Percentiles rank a stretch among this genome's conserved stretches.
Evolutionary conservation across 139 green algal genomes (phyloP).

Genomic region (Coelastrella sp.): DNA sequence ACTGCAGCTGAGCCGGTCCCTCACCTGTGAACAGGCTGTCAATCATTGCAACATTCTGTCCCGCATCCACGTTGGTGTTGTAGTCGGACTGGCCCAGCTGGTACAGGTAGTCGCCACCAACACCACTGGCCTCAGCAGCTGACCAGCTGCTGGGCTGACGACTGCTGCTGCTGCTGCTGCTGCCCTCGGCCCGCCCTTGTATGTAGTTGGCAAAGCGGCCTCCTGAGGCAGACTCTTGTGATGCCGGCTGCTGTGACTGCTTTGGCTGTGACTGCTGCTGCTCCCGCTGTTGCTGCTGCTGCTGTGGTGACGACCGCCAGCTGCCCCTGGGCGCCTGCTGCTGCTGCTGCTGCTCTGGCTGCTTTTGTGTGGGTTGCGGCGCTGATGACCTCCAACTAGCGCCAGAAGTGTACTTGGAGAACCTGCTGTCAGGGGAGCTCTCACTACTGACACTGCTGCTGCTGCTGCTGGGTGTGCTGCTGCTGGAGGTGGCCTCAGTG

Average conservation of each 20-base stretch:
- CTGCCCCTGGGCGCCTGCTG: too few species aligned
- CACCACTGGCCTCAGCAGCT: conserved; percentile 55
- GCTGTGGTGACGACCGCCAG: background rate
- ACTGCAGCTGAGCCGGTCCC: background rate
- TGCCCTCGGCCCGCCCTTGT: background rate
- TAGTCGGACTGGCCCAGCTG: conserved; percentile 61
- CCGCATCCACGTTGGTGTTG: conserved; percentile 55
- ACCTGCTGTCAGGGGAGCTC: background rate
- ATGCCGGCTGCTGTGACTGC: background rate
- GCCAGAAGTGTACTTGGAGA: conserved; percentile 9
- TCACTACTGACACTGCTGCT: background rate
- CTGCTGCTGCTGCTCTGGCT: too few species aligned
- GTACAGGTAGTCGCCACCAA: conserved; percentile 68
- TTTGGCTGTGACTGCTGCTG: conserved; percentile 10
- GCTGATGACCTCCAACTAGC: conserved; percentile 23
- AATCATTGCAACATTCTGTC: conserved; percentile 72
- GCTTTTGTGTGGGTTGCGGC: too few species aligned
- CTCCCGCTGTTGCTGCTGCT: conserved; percentile 23
- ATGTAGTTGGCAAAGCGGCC: conserved; percentile 26
- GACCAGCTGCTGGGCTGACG: conserved; percentile 67
- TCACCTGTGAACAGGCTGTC: conserved; percentile 74
- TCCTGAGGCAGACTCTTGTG: background rate
- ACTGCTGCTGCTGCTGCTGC: conserved; percentile 24
- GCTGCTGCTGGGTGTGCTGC: conserved; percentile 5
- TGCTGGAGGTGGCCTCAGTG: background rate